Evolutionary conservation across 441 rosid genomes (phyloP).

Genomic region (Raphanus hybrid): DNA sequence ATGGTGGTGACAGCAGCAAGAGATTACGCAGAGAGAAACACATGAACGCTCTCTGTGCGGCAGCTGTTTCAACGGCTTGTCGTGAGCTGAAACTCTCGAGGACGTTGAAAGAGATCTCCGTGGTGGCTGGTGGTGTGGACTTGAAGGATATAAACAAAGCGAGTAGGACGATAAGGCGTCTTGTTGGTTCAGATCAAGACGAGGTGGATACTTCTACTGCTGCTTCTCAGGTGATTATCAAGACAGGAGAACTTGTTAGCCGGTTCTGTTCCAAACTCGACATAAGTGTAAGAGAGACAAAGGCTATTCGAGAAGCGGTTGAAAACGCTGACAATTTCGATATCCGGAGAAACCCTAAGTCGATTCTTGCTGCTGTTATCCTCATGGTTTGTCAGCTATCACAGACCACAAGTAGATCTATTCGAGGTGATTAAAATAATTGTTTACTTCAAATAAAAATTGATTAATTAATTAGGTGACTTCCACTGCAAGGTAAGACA

Average conservation of each 20-base stretch:
- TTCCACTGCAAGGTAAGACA: slow-evolving; percentile 1
- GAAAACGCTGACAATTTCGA: slow-evolving; percentile 10
- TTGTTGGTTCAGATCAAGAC: not conserved
- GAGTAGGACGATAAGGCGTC: not conserved
- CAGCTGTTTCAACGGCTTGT: slow-evolving; percentile 36
- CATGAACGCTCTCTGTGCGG: slow-evolving; percentile 18
- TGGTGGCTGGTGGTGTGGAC: not conserved
- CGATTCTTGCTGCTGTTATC: slow-evolving; percentile 32
- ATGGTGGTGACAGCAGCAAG: not conserved
- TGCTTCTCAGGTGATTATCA: slow-evolving; percentile 19
- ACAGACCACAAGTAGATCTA: not conserved
- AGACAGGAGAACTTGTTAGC: slow-evolving; percentile 25
- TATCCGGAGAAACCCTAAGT: slow-evolving; percentile 35
- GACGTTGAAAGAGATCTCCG: slow-evolving; percentile 29
- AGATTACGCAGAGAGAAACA: not conserved
- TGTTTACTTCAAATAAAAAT: not conserved
- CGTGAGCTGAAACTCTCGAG: slow-evolving; percentile 24
- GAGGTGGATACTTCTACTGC: not conserved
- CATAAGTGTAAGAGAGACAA: not conserved
- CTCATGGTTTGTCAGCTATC: slow-evolving; percentile 28
- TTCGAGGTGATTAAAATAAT: slow-evolving; percentile 15
- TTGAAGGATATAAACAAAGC: slow-evolving; percentile 16
- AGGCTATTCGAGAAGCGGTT: slow-evolving; percentile 16
- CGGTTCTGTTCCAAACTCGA: slow-evolving; percentile 29
- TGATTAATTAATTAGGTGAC: not conserved